Base-by-base conservation (phyloP, 2,329 filamentous ascomycete genomes). In the Pestalotiopsis sp. region DNA sequence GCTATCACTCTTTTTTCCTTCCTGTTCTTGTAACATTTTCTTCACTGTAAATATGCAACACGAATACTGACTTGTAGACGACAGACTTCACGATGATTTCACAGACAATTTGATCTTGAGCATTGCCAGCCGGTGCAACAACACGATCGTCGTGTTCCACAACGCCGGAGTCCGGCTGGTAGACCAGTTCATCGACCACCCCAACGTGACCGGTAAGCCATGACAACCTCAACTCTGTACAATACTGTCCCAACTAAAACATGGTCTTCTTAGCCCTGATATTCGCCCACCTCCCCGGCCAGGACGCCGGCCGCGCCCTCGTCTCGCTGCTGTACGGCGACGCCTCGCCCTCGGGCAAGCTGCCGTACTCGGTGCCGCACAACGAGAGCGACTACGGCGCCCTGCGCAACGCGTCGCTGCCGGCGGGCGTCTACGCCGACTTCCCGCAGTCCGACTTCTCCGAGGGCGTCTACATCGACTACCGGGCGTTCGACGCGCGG, bases 251-350 rank as follows among this genome's bases (percentile, higher is more conserved):
- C 17, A 2, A 41, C n/a, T 39, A 0, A 59, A 3, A 14, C 3
- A 17, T 25, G 0, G n/a, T 9, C 25, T 3, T 6, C 0, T 27
- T 3, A 62, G 59, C 64, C 41, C 13, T 66, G 36, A 41, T 66
- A 25, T 66, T 59, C 36, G 91, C 90, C 66, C 91, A 91, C 74
- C 81, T 93, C 41, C 91, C 91, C 0, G 91, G 91, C 57, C 88
- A 93, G 74, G 90, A 95, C 80, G 91, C 87, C 69, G 92, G 92
- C 9, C 93, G 93, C 74, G 87, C 91, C 4, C 86, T 94, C 61
- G 88, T 89, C 1, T 91, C 93, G 73, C 85, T 94, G 45, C 85
- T 94, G n/a, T 94, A 93, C 78, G 92, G 92, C 62, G 76, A 80
- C 4, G 77, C 77, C 5, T 81, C 78, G 56, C 84, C 84, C 3